A percentile compares a stretch with the other conserved stretches of the same genome.
phyloP scores from a whole-genome alignment of 495 filamentous ascomycete genomes.

The Amorphotheca resinae region DNA sequence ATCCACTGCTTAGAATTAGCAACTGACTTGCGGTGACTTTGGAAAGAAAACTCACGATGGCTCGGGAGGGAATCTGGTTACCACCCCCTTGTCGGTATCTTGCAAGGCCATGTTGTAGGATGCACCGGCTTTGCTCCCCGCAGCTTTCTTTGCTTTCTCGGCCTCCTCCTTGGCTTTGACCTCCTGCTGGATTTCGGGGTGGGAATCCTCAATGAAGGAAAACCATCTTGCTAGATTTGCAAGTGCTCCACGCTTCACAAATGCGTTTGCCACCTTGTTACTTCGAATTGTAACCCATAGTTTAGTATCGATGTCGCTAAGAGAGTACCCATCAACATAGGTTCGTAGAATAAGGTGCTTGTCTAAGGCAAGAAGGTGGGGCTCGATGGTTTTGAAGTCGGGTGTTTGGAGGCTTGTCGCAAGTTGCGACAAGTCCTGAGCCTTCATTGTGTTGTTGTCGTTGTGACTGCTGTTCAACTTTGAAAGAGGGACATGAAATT shows the following conservation, averaged over 20 bases:
- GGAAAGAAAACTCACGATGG: slow-evolving; percentile 54
- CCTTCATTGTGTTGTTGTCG: slow-evolving; percentile 28
- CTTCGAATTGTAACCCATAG: slow-evolving; percentile 77
- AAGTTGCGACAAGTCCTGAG: slow-evolving; percentile 35
- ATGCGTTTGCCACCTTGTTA: slow-evolving; percentile 72
- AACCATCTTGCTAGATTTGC: slow-evolving; percentile 83
- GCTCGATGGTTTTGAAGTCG: slow-evolving; percentile 73
- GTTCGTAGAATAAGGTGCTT: slow-evolving; percentile 77
- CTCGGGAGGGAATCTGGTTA: slow-evolving; percentile 91
- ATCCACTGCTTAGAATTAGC: slow-evolving; percentile 37
- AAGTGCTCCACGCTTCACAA: slow-evolving; percentile 65
- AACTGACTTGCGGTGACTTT: background rate
- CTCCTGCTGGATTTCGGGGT: slow-evolving; percentile 51
- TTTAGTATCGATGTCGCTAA: slow-evolving; percentile 67
- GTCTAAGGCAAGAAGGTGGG: slow-evolving; percentile 64
- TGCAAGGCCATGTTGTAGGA: slow-evolving; percentile 85
- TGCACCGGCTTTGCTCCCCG: slow-evolving; percentile 67
- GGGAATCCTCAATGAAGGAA: slow-evolving; percentile 66
- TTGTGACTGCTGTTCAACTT: background rate
- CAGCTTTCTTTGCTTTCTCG: slow-evolving; percentile 57
- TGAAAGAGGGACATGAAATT: background rate
- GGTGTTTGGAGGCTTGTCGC: slow-evolving; percentile 39
- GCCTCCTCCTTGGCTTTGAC: slow-evolving; percentile 45
- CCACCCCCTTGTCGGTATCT: slow-evolving; percentile 82
- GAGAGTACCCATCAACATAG: slow-evolving; percentile 69